Evolutionary conservation across 345 rosid species (phyloP).

Genomic region (Aethionema arabicum): DNA sequence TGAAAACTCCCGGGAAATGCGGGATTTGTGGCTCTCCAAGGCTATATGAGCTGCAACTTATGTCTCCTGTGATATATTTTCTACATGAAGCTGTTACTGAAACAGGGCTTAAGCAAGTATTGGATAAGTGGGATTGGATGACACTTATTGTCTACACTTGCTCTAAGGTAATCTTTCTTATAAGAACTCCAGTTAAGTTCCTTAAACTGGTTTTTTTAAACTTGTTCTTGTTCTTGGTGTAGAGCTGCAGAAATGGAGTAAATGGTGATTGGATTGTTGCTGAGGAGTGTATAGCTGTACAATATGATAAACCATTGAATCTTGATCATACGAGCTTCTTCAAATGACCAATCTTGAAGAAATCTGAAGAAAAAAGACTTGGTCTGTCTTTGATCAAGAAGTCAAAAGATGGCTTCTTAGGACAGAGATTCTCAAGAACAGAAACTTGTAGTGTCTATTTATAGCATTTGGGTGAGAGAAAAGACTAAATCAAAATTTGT

Average conservation of each 20-base stretch:
- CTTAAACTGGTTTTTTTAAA: not conserved
- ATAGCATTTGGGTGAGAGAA: not conserved
- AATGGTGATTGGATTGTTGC: conserved; percentile 52
- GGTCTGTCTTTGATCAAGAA: conserved; percentile 1
- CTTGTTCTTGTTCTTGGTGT: conserved; percentile 31
- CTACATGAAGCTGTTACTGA: conserved; percentile 62
- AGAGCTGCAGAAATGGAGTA: conserved; percentile 55
- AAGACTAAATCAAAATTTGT: not conserved
- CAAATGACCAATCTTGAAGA: conserved; percentile 30
- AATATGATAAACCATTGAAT: conserved; percentile 51
- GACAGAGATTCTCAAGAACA: conserved; percentile 76
- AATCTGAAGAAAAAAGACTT: not conserved
- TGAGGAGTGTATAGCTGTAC: conserved; percentile 58
- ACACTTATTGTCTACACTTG: conserved; percentile 76
- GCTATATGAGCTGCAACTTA: conserved; percentile 86
- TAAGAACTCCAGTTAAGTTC: not conserved
- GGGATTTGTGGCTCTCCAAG: conserved; percentile 54
- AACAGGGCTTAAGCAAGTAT: conserved; percentile 40
- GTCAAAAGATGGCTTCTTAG: conserved; percentile 75
- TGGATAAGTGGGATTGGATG: conserved; percentile 91
- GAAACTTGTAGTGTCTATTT: conserved; percentile 48
- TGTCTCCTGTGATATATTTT: conserved; percentile 79
- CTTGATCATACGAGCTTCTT: conserved; percentile 35
- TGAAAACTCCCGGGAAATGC: conserved; percentile 54
- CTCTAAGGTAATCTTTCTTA: conserved; percentile 45